These are phyloP conservation scores for Arthrobotrys entomopaga DNA, from an alignment of 2,329 filamentous ascomycete species.

Conservation along the genomic window DNA sequence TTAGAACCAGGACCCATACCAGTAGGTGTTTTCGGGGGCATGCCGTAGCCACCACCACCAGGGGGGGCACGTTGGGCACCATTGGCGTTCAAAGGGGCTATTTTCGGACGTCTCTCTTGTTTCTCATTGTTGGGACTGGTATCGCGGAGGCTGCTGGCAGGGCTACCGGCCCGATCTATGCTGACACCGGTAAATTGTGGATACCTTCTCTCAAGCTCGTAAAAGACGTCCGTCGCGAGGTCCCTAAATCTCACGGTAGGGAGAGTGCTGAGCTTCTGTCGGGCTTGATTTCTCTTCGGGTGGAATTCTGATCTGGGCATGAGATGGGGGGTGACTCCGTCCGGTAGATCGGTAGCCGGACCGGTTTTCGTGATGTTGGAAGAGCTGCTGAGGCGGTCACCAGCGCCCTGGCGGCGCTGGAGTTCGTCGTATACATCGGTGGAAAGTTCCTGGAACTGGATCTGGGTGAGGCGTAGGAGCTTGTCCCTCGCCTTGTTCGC, in stretches of 20 bases:
- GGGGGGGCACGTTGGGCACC: constrained; percentile 24
- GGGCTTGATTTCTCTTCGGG: constrained; percentile 96
- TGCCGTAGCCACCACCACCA: constrained; percentile 45
- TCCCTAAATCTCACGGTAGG: constrained; percentile 88
- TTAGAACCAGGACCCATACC: constrained; percentile 46
- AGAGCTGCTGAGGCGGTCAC: constrained; percentile 61
- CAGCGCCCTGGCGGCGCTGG: constrained; percentile 80
- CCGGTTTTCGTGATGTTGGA: constrained; percentile 63
- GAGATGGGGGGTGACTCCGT: constrained; percentile 72
- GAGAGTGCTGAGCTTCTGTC: constrained; percentile 90
- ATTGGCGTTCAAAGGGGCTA: constrained; percentile 34
- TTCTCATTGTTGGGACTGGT: constrained; percentile 25
- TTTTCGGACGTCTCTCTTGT: constrained; percentile 45
- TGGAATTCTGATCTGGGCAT: constrained; percentile 90
- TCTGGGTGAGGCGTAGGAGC: constrained; percentile 83
- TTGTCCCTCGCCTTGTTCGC: constrained; percentile 95
- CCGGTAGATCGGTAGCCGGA: constrained; percentile 65
- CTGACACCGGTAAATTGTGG: constrained; percentile 79
- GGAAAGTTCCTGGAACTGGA: constrained; percentile 96
- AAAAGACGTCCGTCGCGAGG: constrained; percentile 93
- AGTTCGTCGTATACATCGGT: constrained; percentile 98
- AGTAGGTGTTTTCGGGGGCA: constrained; percentile 56
- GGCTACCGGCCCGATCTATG: constrained; percentile 75
- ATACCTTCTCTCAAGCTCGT: constrained; percentile 89
- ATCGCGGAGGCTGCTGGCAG: constrained; percentile 65